Evolutionary conservation across 1,284 basidiomycete species (phyloP), one percentile per base, ranked within the genome.

Genomic region (Sporisorium iseilematis-ciliati): DNA sequence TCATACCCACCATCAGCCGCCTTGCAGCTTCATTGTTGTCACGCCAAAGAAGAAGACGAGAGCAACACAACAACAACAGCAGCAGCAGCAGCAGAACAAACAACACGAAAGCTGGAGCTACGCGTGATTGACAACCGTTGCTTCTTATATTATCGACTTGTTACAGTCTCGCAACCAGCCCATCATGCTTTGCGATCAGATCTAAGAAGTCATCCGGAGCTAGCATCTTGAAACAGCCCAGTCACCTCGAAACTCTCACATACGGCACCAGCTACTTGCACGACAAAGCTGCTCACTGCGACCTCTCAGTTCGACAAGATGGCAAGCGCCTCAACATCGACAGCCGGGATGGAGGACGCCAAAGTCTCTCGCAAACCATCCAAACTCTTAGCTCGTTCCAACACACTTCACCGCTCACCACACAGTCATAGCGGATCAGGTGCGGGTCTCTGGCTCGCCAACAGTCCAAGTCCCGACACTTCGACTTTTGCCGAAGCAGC

Each of bases 361-460:
- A 40, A 26, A 2, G 48, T 66, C 52, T 51, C 69, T 45, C 63
- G 72, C 56, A 65, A 63, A 33, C 72, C 62, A 7, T 69, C 66
- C 20, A 65, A 59, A 48, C 66, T 75, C 16, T 8, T 69, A 16
- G 53, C 71, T 25, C 71, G 71, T 16, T 53, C 62, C 52, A 65
- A 45, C 40, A 75, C 72, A 2, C 49, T 70, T 26, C 61, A 75
- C 42, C 73, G 73, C 31, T 67, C 67, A 42, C 67, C 73, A 11
- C 73, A 75, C 41, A n/a, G 57, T 26, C 67, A 71, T 48, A 75
- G 73, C 57, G 73, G 73, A 40, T 75, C 73, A 3, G 73, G 73
- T 10, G 73, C 67, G 8, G 67, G 73, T 8, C 54, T 75, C 1
- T 75, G 73, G 73, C 73, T 75, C 11, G 67, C 73, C 54, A 71